A percentile compares a stretch with the other conserved stretches of the same genome.
These are phyloP conservation scores for Pharnaceum exiguum DNA, from an alignment of 148 eudicot genomes.

Conservation along the genomic window DNA sequence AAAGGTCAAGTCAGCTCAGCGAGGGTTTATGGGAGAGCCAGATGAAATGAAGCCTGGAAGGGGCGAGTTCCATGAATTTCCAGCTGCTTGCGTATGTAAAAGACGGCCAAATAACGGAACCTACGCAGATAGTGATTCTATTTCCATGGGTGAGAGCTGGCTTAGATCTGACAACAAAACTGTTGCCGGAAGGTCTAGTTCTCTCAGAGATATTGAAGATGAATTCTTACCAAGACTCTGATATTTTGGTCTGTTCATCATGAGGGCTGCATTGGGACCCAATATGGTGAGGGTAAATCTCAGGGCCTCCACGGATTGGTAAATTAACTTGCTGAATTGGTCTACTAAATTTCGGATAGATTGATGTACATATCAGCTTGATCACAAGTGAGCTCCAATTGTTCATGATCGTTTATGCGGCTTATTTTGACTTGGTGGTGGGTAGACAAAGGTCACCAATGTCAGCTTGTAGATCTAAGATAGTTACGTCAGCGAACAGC, in stretches of 20 bases:
- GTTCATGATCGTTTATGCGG: conserved; percentile 20
- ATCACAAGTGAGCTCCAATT: conserved; percentile 21
- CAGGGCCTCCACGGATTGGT: too few relatives aligned
- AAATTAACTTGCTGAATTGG: conserved; percentile 2
- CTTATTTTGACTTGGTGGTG: conserved; percentile 7
- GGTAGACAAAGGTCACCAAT: too few relatives aligned
- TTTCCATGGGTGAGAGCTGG: conserved; percentile 26
- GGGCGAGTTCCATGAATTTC: conserved; percentile 82
- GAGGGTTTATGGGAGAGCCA: conserved; percentile 97
- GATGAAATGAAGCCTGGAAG: conserved; percentile 77
- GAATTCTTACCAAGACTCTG: conserved; percentile 27
- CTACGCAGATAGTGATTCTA: conserved; percentile 15
- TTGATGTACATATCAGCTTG: conserved; percentile 29
- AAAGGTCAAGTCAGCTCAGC: conserved; percentile 84
- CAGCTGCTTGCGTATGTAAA: conserved; percentile 76
- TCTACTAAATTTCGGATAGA: conserved; percentile 11
- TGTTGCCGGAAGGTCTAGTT: conserved; percentile 4
- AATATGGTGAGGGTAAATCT: neutral
- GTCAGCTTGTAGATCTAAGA: neutral
- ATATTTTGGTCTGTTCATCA: conserved; percentile 1
- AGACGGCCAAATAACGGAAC: conserved; percentile 33
- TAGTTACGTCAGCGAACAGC: conserved; percentile 6
- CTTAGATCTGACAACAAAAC: conserved; percentile 22
- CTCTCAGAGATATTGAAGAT: conserved; percentile 16
- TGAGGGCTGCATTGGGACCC: neutral